These are phyloP conservation scores for Dioscorea zingiberensis DNA, from an alignment of 106 monocot genomes.

Conservation along the genomic window DNA sequence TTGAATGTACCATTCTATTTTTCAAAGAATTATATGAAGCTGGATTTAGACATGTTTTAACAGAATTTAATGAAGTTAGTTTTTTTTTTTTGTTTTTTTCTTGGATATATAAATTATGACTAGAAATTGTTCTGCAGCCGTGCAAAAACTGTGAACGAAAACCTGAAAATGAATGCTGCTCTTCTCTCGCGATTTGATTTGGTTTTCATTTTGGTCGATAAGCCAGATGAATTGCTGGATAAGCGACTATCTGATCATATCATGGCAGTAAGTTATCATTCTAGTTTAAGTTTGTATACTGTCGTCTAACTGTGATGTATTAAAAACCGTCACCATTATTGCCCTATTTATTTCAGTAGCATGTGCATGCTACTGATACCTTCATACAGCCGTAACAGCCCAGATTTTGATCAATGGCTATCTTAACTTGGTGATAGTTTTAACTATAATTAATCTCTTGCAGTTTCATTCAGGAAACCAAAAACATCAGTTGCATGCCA, in stretches of 20 bases:
- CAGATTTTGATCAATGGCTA: too few species aligned
- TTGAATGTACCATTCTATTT: too few species aligned
- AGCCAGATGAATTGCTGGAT: conserved; percentile 91
- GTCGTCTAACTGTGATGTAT: too few species aligned
- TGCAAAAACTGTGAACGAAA: conserved; percentile 98
- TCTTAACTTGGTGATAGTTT: too few species aligned
- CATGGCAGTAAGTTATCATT: conserved; percentile 77
- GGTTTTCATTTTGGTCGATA: conserved; percentile 94
- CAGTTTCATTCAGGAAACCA: conserved; percentile 74
- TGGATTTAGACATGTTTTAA: too few species aligned
- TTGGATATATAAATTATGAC: background rate
- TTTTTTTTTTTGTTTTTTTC: background rate
- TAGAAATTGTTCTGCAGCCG: conserved; percentile 51
- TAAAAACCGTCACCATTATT: too few species aligned
- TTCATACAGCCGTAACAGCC: too few species aligned
- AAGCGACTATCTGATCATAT: conserved; percentile 98
- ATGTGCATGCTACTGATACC: too few species aligned
- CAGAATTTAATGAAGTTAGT: too few species aligned
- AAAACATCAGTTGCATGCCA: conserved; percentile 31
- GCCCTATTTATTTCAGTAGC: too few species aligned
- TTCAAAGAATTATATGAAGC: too few species aligned
- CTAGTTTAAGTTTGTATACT: background rate
- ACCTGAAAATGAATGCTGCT: conserved; percentile 94
- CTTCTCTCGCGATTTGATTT: conserved; percentile 98
- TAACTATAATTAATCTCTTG: background rate